A percentile compares a stretch with the other conserved stretches of the same genome.
Conservation (phyloP, 768 basidiomycete species). For the Kwoniella europaea region DNA sequence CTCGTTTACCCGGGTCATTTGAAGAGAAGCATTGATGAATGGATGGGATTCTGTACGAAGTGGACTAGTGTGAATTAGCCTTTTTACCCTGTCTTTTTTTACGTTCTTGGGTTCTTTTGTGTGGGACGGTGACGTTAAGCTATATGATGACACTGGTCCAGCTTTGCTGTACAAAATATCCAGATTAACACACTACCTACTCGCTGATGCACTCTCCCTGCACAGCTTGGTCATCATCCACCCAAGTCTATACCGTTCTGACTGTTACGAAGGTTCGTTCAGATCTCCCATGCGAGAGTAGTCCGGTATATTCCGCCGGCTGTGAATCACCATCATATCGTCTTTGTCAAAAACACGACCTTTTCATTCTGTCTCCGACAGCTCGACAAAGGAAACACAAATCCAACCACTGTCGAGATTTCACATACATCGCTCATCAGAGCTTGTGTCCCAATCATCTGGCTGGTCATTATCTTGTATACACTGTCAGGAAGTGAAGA, state of each 20-base stretch:
- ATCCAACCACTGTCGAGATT: background rate
- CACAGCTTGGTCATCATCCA: too few relatives aligned
- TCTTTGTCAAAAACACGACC: background rate
- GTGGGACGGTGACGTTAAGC: too few relatives aligned
- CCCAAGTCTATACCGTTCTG: background rate
- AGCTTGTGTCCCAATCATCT: too few relatives aligned
- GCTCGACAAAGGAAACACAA: background rate
- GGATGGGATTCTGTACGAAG: background rate
- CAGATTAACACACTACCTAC: too few relatives aligned
- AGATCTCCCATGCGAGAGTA: background rate
- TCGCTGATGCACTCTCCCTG: too few relatives aligned
- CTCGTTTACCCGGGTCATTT: background rate
- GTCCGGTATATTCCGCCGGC: conserved; percentile 1
- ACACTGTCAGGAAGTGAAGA: background rate
- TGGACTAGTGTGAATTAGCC: too few relatives aligned
- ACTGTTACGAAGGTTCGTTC: background rate
- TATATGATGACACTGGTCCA: too few relatives aligned
- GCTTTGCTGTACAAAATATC: too few relatives aligned
- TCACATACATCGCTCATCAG: too few relatives aligned
- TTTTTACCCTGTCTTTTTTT: too few relatives aligned
- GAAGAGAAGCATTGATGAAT: background rate
- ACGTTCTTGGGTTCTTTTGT: too few relatives aligned
- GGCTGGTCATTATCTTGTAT: too few relatives aligned
- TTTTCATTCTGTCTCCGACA: background rate
- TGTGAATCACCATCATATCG: background rate